A percentile compares a stretch with the other conserved stretches of the same genome.
Evolutionary conservation across 257 asterid genomes (phyloP).

Genomic region (Osmanthus fragrans): DNA sequence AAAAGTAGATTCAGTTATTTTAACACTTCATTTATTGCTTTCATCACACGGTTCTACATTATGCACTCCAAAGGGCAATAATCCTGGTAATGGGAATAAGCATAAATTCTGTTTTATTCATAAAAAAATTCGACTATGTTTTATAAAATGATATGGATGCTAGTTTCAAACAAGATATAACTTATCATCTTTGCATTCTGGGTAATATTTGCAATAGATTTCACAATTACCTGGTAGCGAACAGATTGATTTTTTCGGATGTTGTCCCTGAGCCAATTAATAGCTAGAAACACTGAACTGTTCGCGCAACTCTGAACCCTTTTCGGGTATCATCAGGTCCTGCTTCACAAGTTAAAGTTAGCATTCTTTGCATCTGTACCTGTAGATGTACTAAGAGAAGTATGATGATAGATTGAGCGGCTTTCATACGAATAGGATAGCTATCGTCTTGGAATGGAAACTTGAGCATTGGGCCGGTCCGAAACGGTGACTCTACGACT

Average conservation of each 20-base stretch:
- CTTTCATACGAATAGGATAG: too few relatives aligned
- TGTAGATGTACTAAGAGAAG: too few relatives aligned
- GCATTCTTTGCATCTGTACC: too few relatives aligned
- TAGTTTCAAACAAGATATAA: not conserved
- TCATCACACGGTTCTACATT: not conserved
- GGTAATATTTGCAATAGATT: constrained; percentile 20
- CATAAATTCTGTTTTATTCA: too few relatives aligned
- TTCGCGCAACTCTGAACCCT: too few relatives aligned
- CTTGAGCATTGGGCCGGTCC: too few relatives aligned
- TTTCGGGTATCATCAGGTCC: too few relatives aligned
- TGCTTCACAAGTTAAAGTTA: too few relatives aligned
- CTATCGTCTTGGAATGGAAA: too few relatives aligned
- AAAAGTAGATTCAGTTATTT: not conserved
- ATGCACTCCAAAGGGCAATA: not conserved
- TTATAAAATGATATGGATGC: not conserved
- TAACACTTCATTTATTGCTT: not conserved
- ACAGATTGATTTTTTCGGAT: constrained; percentile 58
- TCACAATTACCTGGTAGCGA: constrained; percentile 25
- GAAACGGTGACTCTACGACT: too few relatives aligned
- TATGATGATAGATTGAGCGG: too few relatives aligned
- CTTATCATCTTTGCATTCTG: not conserved
- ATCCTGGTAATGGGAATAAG: not conserved
- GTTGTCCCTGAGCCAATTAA: constrained; percentile 86
- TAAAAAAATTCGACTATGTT: not conserved
- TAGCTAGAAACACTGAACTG: constrained; percentile 39